A percentile compares a stretch with the other conserved stretches of the same genome.
Conservation (phyloP, 306 rosid genomes). For the Carpinus fangiana region DNA sequence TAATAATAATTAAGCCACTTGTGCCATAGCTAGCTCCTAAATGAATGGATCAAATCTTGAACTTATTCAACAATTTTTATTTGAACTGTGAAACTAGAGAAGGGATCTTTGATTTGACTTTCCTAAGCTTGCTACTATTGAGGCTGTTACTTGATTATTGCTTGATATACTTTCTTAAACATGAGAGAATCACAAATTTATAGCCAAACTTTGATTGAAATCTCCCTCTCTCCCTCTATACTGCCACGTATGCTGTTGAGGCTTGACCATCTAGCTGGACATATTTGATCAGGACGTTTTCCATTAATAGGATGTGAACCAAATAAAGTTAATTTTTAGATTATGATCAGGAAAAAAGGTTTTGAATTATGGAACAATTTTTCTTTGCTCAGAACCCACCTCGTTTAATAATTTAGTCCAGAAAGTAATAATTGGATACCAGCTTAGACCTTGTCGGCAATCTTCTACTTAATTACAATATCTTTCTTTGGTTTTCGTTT, state of each 20-base stretch:
- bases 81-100: neutral
- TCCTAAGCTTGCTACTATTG: neutral
- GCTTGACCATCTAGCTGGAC: neutral
- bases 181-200: neutral
- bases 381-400: neutral
- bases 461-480: neutral
- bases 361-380: neutral
- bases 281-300: neutral
- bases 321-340: neutral
- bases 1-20: no score
- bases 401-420: neutral
- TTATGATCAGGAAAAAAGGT: neutral
- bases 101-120: neutral
- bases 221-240: neutral
- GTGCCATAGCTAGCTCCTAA: neutral
- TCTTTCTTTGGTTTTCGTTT: neutral
- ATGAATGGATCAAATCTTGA: neutral
- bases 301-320: neutral
- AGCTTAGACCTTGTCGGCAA: neutral
- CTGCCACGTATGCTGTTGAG: neutral
- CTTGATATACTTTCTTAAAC: neutral
- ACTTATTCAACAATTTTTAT: no score
- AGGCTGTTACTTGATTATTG: neutral
- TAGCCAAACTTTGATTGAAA: neutral
- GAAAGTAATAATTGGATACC: neutral